Percentiles rank a stretch among this genome's conserved stretches.
Evolutionary conservation across 441 rosid genomes (phyloP).

Genomic region (Melastoma candidum): DNA sequence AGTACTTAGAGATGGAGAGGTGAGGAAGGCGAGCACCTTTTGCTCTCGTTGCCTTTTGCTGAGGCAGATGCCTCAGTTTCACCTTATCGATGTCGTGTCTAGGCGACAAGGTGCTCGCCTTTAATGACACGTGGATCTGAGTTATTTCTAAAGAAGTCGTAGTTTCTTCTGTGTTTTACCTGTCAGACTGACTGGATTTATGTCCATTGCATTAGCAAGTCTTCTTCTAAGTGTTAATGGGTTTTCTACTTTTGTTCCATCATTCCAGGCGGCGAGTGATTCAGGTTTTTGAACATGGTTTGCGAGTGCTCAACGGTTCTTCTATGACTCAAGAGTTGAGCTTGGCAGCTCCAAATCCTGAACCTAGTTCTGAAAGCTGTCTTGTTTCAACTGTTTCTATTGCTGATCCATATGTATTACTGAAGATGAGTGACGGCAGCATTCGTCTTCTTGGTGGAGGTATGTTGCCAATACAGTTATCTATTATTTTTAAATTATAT

Average conservation of each 20-base stretch:
- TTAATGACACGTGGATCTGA: too few species aligned
- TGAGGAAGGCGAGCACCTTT: too few species aligned
- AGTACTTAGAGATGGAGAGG: too few species aligned
- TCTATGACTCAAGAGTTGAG: constrained; percentile 88
- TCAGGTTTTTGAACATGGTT: constrained; percentile 92
- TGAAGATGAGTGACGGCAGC: constrained; percentile 88
- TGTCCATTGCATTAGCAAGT: background rate
- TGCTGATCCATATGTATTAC: constrained; percentile 85
- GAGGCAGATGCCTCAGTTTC: too few species aligned
- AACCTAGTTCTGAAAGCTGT: constrained; percentile 60
- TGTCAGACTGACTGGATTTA: too few species aligned
- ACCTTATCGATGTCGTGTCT: too few species aligned
- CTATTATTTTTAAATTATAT: background rate
- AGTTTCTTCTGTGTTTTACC: too few species aligned
- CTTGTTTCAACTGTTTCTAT: constrained; percentile 77
- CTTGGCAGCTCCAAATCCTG: constrained; percentile 67
- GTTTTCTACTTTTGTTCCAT: constrained; percentile 17
- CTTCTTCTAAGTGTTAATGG: constrained; percentile 8
- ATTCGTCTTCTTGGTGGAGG: constrained; percentile 94
- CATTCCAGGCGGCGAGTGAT: constrained; percentile 81
- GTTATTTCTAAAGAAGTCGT: too few species aligned
- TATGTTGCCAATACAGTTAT: constrained; percentile 20
- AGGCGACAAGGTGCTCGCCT: too few species aligned
- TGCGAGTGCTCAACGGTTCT: constrained; percentile 92
- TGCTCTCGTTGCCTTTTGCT: too few species aligned